These are phyloP conservation scores for Tillandsia fasciculata DNA, from an alignment of 176 grass and related monocot species.

Conservation along the genomic window DNA sequence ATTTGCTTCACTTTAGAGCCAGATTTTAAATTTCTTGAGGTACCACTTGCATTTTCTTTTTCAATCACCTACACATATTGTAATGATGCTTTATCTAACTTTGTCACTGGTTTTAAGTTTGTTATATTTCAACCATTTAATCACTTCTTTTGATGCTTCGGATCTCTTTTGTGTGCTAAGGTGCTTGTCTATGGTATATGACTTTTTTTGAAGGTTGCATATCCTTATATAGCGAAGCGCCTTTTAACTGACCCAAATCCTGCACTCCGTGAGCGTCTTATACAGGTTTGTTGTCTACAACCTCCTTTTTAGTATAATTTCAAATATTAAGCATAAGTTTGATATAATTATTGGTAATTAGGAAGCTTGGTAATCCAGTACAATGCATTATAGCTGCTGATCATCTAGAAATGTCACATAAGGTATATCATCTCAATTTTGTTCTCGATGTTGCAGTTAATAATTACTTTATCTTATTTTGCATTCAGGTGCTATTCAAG, in stretches of 20 bases:
- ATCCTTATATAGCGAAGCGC: slow-evolving; percentile 93
- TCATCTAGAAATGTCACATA: too few species aligned
- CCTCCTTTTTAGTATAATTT: not conserved
- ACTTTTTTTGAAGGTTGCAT: slow-evolving; percentile 68
- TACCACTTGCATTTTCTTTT: slow-evolving; percentile 24
- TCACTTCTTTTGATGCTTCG: not conserved
- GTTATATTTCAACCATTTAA: not conserved
- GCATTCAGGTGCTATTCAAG: slow-evolving; percentile 80
- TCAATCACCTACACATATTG: slow-evolving; percentile 2
- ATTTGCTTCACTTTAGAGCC: slow-evolving; percentile 90
- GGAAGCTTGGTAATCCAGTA: too few species aligned
- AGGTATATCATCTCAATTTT: not conserved
- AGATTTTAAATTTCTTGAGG: slow-evolving; percentile 99
- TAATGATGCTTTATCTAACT: not conserved
- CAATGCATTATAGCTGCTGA: too few species aligned
- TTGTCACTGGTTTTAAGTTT: not conserved
- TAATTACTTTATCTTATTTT: slow-evolving; percentile 4
- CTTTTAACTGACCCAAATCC: slow-evolving; percentile 97
- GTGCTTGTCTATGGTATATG: not conserved
- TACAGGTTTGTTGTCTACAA: slow-evolving; percentile 41
- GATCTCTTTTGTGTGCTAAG: slow-evolving; percentile 8
- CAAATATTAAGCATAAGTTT: not conserved
- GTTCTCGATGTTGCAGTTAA: not conserved
- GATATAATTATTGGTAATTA: too few species aligned
- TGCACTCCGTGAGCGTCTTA: slow-evolving; percentile 82